Evolutionary conservation across 306 rosid species (phyloP).

Genomic region (Quercus ilex): DNA sequence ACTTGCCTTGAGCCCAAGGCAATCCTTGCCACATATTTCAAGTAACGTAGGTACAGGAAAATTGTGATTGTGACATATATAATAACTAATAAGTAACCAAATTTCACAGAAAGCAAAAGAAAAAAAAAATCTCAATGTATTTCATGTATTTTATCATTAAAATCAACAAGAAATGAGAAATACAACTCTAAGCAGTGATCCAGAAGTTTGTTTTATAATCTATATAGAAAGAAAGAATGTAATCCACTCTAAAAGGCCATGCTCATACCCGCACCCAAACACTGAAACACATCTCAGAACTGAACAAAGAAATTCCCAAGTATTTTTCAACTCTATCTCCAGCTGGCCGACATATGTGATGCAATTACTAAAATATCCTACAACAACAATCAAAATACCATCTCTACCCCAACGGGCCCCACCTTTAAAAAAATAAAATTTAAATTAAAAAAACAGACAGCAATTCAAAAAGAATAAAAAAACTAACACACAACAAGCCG

Average conservation of each 20-base stretch:
- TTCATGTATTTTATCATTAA: not conserved
- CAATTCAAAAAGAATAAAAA: slow-evolving; percentile 13
- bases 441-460: not conserved
- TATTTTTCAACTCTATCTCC: too few species aligned
- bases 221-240: not conserved
- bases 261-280: not conserved
- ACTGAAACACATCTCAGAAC: not conserved
- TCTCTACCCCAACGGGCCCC: not conserved
- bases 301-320: too few species aligned
- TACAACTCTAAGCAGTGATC: not conserved
- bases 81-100: not conserved
- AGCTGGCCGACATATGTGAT: not conserved
- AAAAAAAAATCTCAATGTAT: not conserved
- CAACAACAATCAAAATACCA: not conserved
- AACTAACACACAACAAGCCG: slow-evolving; percentile 14
- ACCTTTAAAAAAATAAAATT: too few species aligned
- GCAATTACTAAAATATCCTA: not conserved
- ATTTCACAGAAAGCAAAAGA: not conserved
- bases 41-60: not conserved
- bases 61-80: not conserved
- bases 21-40: not conserved
- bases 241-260: not conserved
- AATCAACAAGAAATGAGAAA: not conserved
- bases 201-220: not conserved
- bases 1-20: not conserved